These are phyloP conservation scores for Emergomyces africanus DNA, from an alignment of 2,329 filamentous ascomycete genomes.

Conservation along the genomic window DNA sequence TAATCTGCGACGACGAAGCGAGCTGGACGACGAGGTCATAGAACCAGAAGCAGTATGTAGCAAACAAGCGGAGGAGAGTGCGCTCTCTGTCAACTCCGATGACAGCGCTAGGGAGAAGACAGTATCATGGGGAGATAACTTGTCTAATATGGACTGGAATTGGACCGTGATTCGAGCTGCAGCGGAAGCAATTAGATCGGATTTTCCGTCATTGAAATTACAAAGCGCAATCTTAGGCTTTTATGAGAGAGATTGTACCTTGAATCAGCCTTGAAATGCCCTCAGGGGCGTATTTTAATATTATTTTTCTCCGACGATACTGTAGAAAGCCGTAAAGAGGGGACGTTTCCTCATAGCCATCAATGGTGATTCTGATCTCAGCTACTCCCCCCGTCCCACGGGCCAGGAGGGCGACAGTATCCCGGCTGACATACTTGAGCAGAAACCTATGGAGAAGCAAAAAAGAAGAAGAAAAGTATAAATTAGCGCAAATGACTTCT, in stretches of 20 bases:
- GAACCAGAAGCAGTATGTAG: conserved; percentile 80
- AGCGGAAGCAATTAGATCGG: conserved; percentile 8
- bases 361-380: conserved; percentile 68
- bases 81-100: conserved; percentile 74
- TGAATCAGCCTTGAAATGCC: conserved; percentile 81
- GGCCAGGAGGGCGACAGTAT: conserved; percentile 68
- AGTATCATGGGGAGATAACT: conserved; percentile 64
- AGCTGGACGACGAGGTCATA: conserved; percentile 72
- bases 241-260: conserved; percentile 47
- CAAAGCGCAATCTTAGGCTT: conserved; percentile 6
- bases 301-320: conserved; percentile 77
- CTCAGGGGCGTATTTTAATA: conserved; percentile 87
- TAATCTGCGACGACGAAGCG: conserved; percentile 60
- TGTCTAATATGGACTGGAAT: conserved; percentile 48
- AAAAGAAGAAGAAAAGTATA: conserved; percentile 7
- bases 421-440: conserved; percentile 78
- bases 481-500: not conserved
- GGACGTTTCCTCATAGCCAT: conserved; percentile 67
- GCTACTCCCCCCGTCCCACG: conserved; percentile 69
- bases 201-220: not conserved
- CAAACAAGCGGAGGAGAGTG: conserved; percentile 77
- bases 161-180: conserved; percentile 69
- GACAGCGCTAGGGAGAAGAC: conserved; percentile 62
- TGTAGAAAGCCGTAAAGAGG: conserved; percentile 86
- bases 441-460: conserved; percentile 57